Evolutionary conservation across 164 flowering plant species (phyloP), one percentile per base, ranked within the genome.

Genomic region (Piper betle): DNA sequence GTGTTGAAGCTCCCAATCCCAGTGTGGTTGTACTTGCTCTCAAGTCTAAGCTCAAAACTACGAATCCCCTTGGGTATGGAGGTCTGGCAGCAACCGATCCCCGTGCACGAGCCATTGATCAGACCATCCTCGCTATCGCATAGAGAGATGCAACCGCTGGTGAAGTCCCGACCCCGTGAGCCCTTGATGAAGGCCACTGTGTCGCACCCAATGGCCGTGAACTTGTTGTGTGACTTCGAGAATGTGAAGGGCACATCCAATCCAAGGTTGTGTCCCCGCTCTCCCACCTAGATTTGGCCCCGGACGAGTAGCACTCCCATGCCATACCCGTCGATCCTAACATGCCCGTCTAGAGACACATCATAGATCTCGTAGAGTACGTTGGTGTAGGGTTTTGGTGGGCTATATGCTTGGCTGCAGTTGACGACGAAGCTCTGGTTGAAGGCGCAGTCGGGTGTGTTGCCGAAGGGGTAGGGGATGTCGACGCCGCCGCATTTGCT

Each of bases 121-220:
- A 37, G 10, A 0, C 54, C 15, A 9, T 20, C 0, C 5, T 48
- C 18, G 0, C 16, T 38, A 1, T n/a, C 20, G 25, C 64, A 62
- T 18, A 38, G 17, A 33, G 64, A 62, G 0, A 42, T 16, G 57
- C 64, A 62, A 3, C 63, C 63, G 7, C 39, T 50, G 6, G 37
- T 5, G 40, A 19, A 9, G 25, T 38, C 5, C 37, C 11, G 42
- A 3, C 41, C 56, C 19, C 37, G 1, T 13, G 57, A 15, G 37
- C 46, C 56, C 16, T 5, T 17, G 16, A 64, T 52, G 13, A 25
- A 0, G 4, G 43, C 60, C 19, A 4, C 40, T 0, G 61, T 57
- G 33, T 64, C 61, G 61, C 66, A 64, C 5, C 66, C 66, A 6
- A 64, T 6, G 13, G 61, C 60, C 7, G 61, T 57, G 66, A 64